These are phyloP conservation scores for Aspergillus neoniger DNA, from an alignment of 2,329 filamentous ascomycete species.

Conservation along the genomic window DNA sequence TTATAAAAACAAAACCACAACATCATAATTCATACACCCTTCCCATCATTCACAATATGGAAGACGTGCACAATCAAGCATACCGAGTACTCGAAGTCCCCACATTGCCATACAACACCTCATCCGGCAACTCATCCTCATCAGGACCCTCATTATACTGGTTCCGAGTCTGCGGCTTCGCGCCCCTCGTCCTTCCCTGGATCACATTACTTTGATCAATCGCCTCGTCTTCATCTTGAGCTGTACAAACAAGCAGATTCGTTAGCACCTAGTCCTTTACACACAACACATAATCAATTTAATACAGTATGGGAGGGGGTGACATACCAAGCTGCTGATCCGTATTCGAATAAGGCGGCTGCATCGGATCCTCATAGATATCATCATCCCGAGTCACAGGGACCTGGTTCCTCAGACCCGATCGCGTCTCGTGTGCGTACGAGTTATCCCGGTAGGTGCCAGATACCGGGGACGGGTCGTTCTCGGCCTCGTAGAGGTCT, in stretches of 20 bases:
- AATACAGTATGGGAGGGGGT: too few species aligned
- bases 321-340: conserved; percentile 33
- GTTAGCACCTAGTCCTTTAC: neutral
- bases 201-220: conserved; percentile 27
- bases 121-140: conserved; percentile 27
- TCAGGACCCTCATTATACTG: conserved; percentile 27
- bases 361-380: conserved; percentile 30
- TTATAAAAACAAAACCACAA: too few species aligned
- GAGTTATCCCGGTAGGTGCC: conserved; percentile 23
- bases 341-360: conserved; percentile 31
- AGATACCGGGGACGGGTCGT: conserved; percentile 30
- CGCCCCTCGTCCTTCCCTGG: conserved; percentile 26
- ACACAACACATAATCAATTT: too few species aligned
- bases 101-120: neutral
- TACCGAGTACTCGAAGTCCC: conserved; percentile 1
- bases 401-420: conserved; percentile 16
- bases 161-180: conserved; percentile 23
- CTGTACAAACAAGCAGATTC: neutral
- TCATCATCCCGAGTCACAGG: conserved; percentile 30
- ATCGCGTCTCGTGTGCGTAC: conserved; percentile 26
- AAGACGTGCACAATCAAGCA: too few species aligned
- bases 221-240: conserved; percentile 26
- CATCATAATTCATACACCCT: too few species aligned
- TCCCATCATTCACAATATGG: too few species aligned
- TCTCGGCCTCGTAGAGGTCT: conserved; percentile 31